These are phyloP conservation scores for Pezicula neosporulosa DNA, from an alignment of 2,329 filamentous ascomycete genomes.

Conservation along the genomic window DNA sequence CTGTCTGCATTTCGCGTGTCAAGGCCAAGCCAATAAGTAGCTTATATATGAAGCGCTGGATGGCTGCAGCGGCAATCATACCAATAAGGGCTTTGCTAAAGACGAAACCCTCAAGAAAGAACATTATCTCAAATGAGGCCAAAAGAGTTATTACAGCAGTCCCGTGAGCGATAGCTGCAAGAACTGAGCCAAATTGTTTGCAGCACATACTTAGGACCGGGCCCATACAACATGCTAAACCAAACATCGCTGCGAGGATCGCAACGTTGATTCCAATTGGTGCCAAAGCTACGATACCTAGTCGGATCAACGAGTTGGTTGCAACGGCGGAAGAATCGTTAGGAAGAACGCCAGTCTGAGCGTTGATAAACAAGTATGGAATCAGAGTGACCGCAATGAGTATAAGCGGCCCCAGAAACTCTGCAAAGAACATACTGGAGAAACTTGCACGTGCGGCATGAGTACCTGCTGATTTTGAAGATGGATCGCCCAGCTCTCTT, in stretches of 20 bases:
- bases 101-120: conserved; percentile 85
- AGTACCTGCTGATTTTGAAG: conserved; percentile 78
- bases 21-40: conserved; percentile 82
- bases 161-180: conserved; percentile 90
- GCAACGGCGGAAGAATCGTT: conserved; percentile 37
- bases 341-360: conserved; percentile 75
- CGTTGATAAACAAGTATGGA: conserved; percentile 94
- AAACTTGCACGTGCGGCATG: conserved; percentile 87
- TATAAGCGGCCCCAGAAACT: conserved; percentile 81
- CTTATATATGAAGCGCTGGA: conserved; percentile 95
- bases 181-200: conserved; percentile 96
- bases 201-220: conserved; percentile 96
- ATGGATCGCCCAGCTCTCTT: conserved; percentile 84
- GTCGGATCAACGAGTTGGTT: conserved; percentile 73
- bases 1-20: conserved; percentile 93
- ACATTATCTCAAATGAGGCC: conserved; percentile 90
- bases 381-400: conserved; percentile 77
- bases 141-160: conserved; percentile 86
- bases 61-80: conserved; percentile 84
- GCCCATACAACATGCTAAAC: conserved; percentile 97
- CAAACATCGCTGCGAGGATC: conserved; percentile 74
- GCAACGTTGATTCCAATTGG: conserved; percentile 89
- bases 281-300: conserved; percentile 77
- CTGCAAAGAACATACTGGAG: conserved; percentile 88
- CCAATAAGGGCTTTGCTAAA: conserved; percentile 80